Conservation (phyloP, 345 rosid species). For the Ceriops decandra region DNA sequence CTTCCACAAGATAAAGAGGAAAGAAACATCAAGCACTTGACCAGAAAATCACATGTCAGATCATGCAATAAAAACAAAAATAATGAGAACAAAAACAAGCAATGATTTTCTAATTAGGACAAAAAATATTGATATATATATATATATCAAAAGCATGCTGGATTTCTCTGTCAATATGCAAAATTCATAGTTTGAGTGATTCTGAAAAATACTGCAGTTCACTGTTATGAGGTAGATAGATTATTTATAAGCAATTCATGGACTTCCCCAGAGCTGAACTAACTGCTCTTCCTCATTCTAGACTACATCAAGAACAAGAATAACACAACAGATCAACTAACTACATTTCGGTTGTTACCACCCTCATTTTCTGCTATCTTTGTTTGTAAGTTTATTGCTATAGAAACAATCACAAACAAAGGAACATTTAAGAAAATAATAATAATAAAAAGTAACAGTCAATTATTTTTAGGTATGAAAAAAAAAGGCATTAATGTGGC, state of each 20-base stretch:
- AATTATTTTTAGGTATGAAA: too few species aligned
- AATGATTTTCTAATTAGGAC: not conserved
- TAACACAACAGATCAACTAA: too few species aligned
- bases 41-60: not conserved
- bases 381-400: too few species aligned
- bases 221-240: not conserved
- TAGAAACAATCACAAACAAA: too few species aligned
- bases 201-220: too few species aligned
- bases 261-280: not conserved
- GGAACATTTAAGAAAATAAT: too few species aligned
- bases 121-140: not conserved
- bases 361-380: too few species aligned
- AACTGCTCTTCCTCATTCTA: not conserved
- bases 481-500: too few species aligned
- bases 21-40: conserved; percentile 8
- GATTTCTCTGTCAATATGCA: not conserved
- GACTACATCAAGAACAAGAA: too few species aligned
- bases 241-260: not conserved
- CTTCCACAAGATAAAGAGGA: conserved; percentile 35
- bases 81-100: not conserved
- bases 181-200: not conserved
- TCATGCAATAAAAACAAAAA: not conserved
- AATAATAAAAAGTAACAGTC: too few species aligned
- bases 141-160: not conserved
- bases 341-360: too few species aligned